A percentile compares a stretch with the other conserved stretches of the same genome.
Conservation (phyloP, 495 filamentous ascomycete species). For the Penicillium longicatenatum region DNA sequence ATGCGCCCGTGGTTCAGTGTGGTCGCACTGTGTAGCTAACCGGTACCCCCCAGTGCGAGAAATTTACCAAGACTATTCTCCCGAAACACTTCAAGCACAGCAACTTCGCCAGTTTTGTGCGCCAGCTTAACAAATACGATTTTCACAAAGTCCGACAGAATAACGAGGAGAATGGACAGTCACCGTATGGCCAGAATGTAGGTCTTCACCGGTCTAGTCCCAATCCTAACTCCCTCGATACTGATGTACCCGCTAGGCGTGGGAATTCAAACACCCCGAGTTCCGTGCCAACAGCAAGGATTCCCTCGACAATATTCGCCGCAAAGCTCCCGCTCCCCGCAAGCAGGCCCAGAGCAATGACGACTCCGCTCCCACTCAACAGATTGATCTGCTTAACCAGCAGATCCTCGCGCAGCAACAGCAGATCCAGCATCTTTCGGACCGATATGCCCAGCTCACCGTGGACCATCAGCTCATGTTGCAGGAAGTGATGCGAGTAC, state of each 20-base stretch:
- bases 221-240: slow-evolving; percentile 3
- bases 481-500: slow-evolving; percentile 82
- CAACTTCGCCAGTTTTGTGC: slow-evolving; percentile 98
- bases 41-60: slow-evolving; percentile 71
- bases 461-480: slow-evolving; percentile 85
- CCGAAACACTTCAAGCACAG: slow-evolving; percentile 99
- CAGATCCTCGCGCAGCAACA: slow-evolving; percentile 89
- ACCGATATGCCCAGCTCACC: slow-evolving; percentile 80
- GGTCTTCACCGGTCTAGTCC: slow-evolving; percentile 25
- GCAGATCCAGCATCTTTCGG: slow-evolving; percentile 82
- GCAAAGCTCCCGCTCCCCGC: slow-evolving; percentile 91
- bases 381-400: slow-evolving; percentile 86
- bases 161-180: slow-evolving; percentile 88
- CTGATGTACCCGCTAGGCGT: slow-evolving; percentile 59
- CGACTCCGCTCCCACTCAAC: slow-evolving; percentile 79
- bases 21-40: slow-evolving; percentile 18
- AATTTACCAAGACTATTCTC: slow-evolving; percentile 95
- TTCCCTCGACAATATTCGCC: slow-evolving; percentile 91
- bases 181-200: slow-evolving; percentile 90
- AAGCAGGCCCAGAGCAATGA: slow-evolving; percentile 67
- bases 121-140: slow-evolving; percentile 98
- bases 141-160: slow-evolving; percentile 99
- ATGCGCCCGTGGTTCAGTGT: slow-evolving; percentile 17
- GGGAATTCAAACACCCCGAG: slow-evolving; percentile 98
- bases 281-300: slow-evolving; percentile 96